These are phyloP conservation scores for Cynara cardunculus DNA, from an alignment of 129 eudicot species.

Conservation along the genomic window DNA sequence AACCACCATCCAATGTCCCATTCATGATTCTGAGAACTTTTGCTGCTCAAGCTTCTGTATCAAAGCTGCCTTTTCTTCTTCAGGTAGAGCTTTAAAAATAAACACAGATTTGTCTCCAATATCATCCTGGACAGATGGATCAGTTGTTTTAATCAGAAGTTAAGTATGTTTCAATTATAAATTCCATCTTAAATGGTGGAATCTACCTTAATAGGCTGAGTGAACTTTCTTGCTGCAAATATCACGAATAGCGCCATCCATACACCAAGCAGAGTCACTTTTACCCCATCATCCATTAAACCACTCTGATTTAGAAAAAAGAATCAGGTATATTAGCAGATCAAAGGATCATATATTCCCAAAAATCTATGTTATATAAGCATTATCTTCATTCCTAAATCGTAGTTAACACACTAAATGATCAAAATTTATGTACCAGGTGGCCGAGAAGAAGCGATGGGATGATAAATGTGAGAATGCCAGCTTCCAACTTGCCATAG, in stretches of 20 bases:
- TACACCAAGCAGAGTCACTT: slow-evolving; percentile 50
- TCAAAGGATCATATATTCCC: not conserved
- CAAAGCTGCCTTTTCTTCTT: slow-evolving; percentile 66
- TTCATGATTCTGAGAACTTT: slow-evolving; percentile 29
- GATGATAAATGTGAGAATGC: slow-evolving; percentile 68
- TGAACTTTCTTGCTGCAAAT: slow-evolving; percentile 89
- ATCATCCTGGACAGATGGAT: slow-evolving; percentile 63
- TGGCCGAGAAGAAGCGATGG: slow-evolving; percentile 87
- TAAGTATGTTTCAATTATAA: not conserved
- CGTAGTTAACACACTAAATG: not conserved
- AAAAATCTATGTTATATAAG: not conserved
- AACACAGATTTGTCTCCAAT: slow-evolving; percentile 97
- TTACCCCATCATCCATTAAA: slow-evolving; percentile 76
- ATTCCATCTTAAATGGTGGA: not conserved
- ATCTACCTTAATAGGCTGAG: slow-evolving; percentile 84
- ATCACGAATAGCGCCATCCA: slow-evolving; percentile 86
- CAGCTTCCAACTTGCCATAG: slow-evolving; percentile 97
- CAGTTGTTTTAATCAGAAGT: slow-evolving; percentile 6
- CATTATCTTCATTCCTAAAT: not conserved
- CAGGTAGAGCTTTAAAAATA: slow-evolving; percentile 68
- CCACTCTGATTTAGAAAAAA: slow-evolving; percentile 48
- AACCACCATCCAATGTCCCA: not conserved
- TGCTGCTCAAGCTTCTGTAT: slow-evolving; percentile 62
- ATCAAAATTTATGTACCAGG: slow-evolving; percentile 50
- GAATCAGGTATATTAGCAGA: not conserved